Percentiles rank a stretch among this genome's conserved stretches.
phyloP scores from a whole-genome alignment of 2,329 filamentous ascomycete genomes.

The Neofusicoccum sp. region DNA sequence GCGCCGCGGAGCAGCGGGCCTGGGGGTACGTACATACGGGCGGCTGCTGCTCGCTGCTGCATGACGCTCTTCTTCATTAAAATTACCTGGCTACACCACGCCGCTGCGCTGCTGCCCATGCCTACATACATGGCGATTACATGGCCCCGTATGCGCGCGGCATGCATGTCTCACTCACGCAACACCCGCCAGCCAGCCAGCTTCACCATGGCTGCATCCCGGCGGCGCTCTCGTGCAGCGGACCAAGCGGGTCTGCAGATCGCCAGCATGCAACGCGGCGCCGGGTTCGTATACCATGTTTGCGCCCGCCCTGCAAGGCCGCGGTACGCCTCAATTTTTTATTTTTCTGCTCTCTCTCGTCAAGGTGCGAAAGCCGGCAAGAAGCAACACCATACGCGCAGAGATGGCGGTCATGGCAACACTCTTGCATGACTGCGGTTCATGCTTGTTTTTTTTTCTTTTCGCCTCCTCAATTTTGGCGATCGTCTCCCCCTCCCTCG shows the following conservation, averaged over 20 bases:
- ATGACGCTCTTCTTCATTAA: conserved; percentile 4
- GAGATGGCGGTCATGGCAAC: background rate
- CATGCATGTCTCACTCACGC: conserved; percentile 18
- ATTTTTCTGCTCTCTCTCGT: background rate
- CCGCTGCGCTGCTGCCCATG: conserved; percentile 4
- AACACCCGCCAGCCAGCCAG: conserved; percentile 1
- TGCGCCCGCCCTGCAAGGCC: conserved; percentile 2
- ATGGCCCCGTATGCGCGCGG: background rate
- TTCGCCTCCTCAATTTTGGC: background rate
- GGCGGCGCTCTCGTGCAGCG: conserved; percentile 8
- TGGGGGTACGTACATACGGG: background rate
- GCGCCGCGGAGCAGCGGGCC: background rate
- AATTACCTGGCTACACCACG: conserved; percentile 11
- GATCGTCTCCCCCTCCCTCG: background rate
- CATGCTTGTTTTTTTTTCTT: too few species aligned
- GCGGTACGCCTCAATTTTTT: background rate
- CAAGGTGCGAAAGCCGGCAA: background rate
- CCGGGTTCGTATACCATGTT: background rate
- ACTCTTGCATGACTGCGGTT: background rate
- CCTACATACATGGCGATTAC: background rate
- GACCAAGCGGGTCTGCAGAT: conserved; percentile 14
- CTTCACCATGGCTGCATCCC: background rate
- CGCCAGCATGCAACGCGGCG: background rate
- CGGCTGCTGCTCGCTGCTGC: background rate
- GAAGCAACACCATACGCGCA: too few species aligned